phyloP scores from a whole-genome alignment of 257 asterid genomes.

The Henckelia pumila region DNA sequence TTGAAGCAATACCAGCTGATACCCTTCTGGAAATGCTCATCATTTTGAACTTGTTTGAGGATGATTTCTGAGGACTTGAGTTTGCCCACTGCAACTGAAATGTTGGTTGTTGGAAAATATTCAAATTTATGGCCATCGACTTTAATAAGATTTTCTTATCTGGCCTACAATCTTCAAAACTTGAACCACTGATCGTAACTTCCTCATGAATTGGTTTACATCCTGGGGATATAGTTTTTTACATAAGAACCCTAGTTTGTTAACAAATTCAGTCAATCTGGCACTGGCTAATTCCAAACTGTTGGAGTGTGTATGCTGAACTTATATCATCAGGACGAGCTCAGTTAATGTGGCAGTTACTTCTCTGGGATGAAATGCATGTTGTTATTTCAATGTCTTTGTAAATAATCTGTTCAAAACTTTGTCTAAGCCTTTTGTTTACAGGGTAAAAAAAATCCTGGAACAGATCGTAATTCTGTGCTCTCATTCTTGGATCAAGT shows the following conservation, averaged over 20 bases:
- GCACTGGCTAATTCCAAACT: not conserved
- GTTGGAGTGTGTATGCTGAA: not conserved
- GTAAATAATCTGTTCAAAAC: not conserved
- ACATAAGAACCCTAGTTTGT: not conserved
- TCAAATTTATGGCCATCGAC: not conserved
- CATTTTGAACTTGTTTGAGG: not conserved
- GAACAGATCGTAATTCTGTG: constrained; percentile 67
- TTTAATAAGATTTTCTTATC: too few species aligned
- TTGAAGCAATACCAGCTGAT: constrained; percentile 7
- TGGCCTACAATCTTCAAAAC: not conserved
- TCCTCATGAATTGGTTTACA: not conserved
- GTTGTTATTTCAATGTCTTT: not conserved
- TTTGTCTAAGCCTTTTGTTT: constrained; percentile 21
- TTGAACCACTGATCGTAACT: not conserved
- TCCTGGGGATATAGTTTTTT: not conserved
- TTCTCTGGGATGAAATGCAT: not conserved
- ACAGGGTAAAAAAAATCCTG: constrained; percentile 95
- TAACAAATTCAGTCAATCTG: not conserved
- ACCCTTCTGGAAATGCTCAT: constrained; percentile 4
- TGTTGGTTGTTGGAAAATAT: not conserved
- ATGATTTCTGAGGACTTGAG: not conserved
- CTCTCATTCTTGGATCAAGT: constrained; percentile 72
- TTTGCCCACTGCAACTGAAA: not conserved
- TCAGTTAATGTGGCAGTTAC: not conserved
- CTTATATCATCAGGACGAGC: not conserved